Evolutionary conservation across 148 eudicot genomes (phyloP), one percentile per base, ranked within the genome.

Genomic region (Fagopyrum homotropicum): DNA sequence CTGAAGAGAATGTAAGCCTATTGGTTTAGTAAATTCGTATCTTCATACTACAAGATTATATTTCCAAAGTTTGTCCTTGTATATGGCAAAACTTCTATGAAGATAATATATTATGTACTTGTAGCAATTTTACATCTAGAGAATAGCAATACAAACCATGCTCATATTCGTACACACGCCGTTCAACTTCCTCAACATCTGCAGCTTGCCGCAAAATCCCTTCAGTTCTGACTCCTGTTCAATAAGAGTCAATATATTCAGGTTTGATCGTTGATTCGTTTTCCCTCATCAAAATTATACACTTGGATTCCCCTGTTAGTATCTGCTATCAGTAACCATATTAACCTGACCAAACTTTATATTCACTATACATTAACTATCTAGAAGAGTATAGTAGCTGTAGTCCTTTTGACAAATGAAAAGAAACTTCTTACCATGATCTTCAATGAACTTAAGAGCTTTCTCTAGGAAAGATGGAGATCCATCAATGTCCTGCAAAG

Each of bases 141-240:
- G 16, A 46, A 69, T 71, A 70, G 68, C 16, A 66, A 66, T 66
- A 83, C 88, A 75, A 78, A 95, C 98, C 98, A 72, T 90, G 89
- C 76, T 95, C 96, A 82, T 86, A 95, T 76, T 95, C 98, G 71
- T 79, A 85, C 75, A 95, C 89, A 63, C 96, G 89, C 30, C 83
- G 87, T 78, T 95, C 90, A 86, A 95, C 98, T 76, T 87, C 88
- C 12, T 95, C 98, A 76, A 95, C 98, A 77, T 92, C 93, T 79
- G 98, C 98, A 86, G 98, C 97, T 83, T 95, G 98, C 81, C 98
- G 84, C 85, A 95, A 86, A 77, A 95, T 85, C 79, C 98, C 98
- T 85, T 95, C 98, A 14, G 86, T 88, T 83, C 78, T 86, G 73
- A 83, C 80, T 84, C 98, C 98, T 95, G 85, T 52, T 83, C 68